These are phyloP conservation scores for Penicillium hesseltinei DNA, from an alignment of 2,329 filamentous ascomycete genomes.

Conservation along the genomic window DNA sequence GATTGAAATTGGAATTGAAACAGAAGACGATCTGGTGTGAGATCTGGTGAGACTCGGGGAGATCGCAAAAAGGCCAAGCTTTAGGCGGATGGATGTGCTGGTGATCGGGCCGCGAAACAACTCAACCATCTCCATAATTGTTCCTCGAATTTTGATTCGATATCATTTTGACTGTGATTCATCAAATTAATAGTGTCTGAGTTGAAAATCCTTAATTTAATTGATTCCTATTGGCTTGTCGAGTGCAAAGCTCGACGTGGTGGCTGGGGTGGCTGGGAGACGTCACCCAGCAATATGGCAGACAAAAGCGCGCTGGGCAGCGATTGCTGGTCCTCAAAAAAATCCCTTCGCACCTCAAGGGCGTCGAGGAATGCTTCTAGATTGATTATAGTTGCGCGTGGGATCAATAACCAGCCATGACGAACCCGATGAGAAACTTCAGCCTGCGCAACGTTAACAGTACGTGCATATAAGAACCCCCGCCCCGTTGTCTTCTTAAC, in stretches of 20 bases:
- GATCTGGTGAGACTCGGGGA: not conserved
- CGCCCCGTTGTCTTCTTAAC: slow-evolving; percentile 4
- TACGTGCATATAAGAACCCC: slow-evolving; percentile 17
- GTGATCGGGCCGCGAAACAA: slow-evolving; percentile 8
- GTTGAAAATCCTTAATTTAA: slow-evolving; percentile 17
- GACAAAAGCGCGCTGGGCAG: slow-evolving; percentile 23
- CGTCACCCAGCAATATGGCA: slow-evolving; percentile 17
- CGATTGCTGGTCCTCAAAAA: slow-evolving; percentile 8
- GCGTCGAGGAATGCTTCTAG: slow-evolving; percentile 23
- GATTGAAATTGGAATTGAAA: not conserved
- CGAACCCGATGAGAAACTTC: slow-evolving; percentile 19
- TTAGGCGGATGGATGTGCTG: slow-evolving; percentile 4
- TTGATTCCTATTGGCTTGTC: slow-evolving; percentile 20
- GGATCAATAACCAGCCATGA: slow-evolving; percentile 21
- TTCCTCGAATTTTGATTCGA: slow-evolving; percentile 10
- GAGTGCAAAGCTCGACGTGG: slow-evolving; percentile 10
- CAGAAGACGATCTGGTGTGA: not conserved
- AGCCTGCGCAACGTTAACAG: slow-evolving; percentile 25
- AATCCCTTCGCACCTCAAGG: slow-evolving; percentile 14
- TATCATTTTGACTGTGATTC: not conserved
- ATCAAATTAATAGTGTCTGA: slow-evolving; percentile 16
- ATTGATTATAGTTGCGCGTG: slow-evolving; percentile 17
- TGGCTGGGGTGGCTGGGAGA: slow-evolving; percentile 29
- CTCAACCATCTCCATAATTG: slow-evolving; percentile 8
- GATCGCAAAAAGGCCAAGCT: slow-evolving; percentile 4